phyloP scores from a whole-genome alignment of 2,329 filamentous ascomycete genomes.

The Aspergillus nomiae region DNA sequence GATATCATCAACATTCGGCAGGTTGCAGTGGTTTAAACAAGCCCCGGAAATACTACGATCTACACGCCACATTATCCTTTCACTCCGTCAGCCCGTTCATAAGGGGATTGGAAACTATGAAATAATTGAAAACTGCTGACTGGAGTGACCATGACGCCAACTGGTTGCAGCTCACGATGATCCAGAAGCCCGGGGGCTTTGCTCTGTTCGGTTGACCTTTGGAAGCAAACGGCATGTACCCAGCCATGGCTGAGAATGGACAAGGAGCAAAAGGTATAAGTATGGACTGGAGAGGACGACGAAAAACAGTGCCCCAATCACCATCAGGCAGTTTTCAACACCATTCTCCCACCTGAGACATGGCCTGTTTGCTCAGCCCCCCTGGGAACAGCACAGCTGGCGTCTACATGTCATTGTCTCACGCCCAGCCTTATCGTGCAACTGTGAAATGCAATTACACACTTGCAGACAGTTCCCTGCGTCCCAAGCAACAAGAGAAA shows the following conservation, averaged over 20 bases:
- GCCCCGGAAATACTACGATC: no score
- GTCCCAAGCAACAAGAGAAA: not conserved
- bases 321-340: not conserved
- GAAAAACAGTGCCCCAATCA: not conserved
- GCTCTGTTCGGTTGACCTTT: not conserved
- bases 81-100: not conserved
- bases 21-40: not conserved
- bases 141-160: not conserved
- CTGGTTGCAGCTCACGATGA: not conserved
- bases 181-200: not conserved
- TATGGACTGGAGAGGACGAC: not conserved
- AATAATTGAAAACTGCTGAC: not conserved
- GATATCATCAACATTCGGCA: not conserved
- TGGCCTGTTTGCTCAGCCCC: not conserved
- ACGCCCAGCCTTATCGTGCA: not conserved
- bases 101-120: not conserved
- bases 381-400: not conserved
- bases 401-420: not conserved
- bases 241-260: not conserved
- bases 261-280: not conserved
- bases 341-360: not conserved
- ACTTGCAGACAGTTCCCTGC: not conserved
- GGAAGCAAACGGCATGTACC: not conserved
- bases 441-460: not conserved
- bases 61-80: not conserved